Conservation (phyloP, 2,329 filamentous ascomycete genomes). For the Calycina marina region DNA sequence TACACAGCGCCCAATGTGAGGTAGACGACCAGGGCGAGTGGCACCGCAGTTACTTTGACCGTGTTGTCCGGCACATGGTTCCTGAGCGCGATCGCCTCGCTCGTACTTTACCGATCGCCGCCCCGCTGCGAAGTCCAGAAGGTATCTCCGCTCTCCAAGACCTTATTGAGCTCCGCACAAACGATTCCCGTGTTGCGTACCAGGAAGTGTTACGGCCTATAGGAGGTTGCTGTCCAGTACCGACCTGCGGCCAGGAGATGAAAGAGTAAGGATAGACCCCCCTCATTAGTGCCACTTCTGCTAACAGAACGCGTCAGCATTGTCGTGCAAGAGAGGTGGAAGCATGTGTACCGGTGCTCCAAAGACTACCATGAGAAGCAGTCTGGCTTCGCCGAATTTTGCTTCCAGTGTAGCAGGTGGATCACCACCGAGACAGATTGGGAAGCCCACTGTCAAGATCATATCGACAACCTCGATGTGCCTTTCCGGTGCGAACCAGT, state of each 20-base stretch:
- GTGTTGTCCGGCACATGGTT: constrained; percentile 3
- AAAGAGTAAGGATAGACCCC: constrained; percentile 18
- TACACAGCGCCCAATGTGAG: constrained; percentile 1
- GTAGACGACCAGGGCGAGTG: constrained; percentile 3
- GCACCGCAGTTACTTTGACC: constrained; percentile 4
- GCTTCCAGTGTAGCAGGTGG: constrained; percentile 5
- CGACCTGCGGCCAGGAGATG: constrained; percentile 3
- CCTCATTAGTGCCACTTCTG: constrained; percentile 19
- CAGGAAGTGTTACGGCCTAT: constrained; percentile 6
- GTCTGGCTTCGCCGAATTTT: constrained; percentile 10
- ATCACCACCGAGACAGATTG: constrained; percentile 7
- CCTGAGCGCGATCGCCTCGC: constrained; percentile 5
- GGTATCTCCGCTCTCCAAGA: constrained; percentile 7
- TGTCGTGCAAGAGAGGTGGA: constrained; percentile 3
- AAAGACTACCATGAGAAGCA: constrained; percentile 6
- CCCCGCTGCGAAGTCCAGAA: constrained; percentile 3
- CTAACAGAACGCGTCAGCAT: constrained; percentile 5
- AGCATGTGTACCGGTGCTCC: constrained; percentile 6
- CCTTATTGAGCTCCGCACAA: constrained; percentile 6
- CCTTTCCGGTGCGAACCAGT: constrained; percentile 5
- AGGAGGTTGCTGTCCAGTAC: constrained; percentile 6
- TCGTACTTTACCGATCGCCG: constrained; percentile 6
- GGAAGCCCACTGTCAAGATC: constrained; percentile 7
- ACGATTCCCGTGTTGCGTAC: constrained; percentile 7
- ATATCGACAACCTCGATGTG: constrained; percentile 9